These are phyloP conservation scores for Colletotrichum tamarilloi DNA, from an alignment of 2,329 filamentous ascomycete genomes.

Conservation along the genomic window DNA sequence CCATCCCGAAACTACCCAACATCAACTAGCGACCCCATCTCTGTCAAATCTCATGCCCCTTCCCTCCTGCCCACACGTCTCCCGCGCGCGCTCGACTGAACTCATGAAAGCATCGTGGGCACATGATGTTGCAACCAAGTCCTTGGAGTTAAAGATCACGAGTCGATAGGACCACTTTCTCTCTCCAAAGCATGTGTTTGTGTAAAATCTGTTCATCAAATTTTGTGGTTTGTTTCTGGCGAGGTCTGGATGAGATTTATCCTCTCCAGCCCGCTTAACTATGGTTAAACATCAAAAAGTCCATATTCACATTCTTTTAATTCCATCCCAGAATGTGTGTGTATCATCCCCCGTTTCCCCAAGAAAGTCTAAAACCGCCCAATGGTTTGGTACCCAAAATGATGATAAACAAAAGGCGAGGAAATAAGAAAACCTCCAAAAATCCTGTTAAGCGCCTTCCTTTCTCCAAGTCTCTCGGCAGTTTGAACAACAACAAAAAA, in stretches of 20 bases:
- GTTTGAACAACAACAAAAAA: background rate
- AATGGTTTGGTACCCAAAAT: conserved; percentile 17
- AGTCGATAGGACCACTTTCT: background rate
- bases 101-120: background rate
- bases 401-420: background rate
- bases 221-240: conserved; percentile 4
- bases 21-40: background rate
- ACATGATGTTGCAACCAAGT: background rate
- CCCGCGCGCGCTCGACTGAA: background rate
- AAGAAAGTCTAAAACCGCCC: conserved; percentile 28
- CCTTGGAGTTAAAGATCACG: background rate
- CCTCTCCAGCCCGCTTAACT: conserved; percentile 7
- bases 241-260: background rate
- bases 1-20: background rate
- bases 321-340: conserved; percentile 27
- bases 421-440: background rate
- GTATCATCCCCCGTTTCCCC: conserved; percentile 14
- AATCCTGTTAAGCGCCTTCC: conserved; percentile 28
- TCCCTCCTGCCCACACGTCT: background rate
- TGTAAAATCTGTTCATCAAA: background rate
- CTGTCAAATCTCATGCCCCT: background rate
- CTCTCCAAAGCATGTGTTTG: background rate
- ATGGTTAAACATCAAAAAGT: conserved; percentile 21
- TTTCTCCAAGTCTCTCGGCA: conserved; percentile 21
- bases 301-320: conserved; percentile 26